Evolutionary conservation across 2,329 filamentous ascomycete genomes (phyloP).

Genomic region (Pochonia chlamydosporia): DNA sequence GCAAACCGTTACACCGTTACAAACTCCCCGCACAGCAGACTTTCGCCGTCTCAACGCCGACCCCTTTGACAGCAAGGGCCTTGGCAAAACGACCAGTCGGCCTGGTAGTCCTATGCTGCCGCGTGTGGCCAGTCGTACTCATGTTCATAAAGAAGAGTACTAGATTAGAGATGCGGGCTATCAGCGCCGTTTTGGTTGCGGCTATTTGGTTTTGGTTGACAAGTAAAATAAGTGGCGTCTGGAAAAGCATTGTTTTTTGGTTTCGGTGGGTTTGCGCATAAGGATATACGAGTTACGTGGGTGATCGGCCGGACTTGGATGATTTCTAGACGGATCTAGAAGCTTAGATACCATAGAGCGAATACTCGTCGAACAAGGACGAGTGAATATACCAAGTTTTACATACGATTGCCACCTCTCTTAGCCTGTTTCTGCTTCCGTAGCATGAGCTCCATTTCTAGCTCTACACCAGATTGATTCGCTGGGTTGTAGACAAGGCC

Average conservation of each 20-base stretch:
- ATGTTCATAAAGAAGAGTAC: constrained; percentile 32
- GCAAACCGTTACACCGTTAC: constrained; percentile 31
- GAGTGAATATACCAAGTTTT: too few species aligned
- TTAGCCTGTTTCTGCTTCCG: too few species aligned
- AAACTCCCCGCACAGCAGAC: constrained; percentile 25
- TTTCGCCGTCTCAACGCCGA: constrained; percentile 29
- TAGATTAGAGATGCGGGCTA: too few species aligned
- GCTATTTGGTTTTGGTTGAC: not conserved
- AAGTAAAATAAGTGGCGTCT: not conserved
- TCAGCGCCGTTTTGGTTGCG: not conserved
- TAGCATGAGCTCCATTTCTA: too few species aligned
- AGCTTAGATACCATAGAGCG: not conserved
- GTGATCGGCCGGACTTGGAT: too few species aligned
- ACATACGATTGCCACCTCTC: too few species aligned
- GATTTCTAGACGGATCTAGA: not conserved
- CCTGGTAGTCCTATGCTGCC: constrained; percentile 40
- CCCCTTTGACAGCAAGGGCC: constrained; percentile 32
- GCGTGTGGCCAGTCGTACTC: constrained; percentile 30
- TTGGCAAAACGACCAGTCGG: constrained; percentile 39
- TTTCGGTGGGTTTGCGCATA: not conserved
- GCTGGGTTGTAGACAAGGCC: too few species aligned
- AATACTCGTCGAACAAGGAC: too few species aligned
- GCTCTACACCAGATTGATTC: too few species aligned
- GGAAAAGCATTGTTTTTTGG: not conserved
- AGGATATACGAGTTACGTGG: too few species aligned